Evolutionary conservation across 2,329 filamentous ascomycete species (phyloP).

Genomic region (Aspergillus jensenii): DNA sequence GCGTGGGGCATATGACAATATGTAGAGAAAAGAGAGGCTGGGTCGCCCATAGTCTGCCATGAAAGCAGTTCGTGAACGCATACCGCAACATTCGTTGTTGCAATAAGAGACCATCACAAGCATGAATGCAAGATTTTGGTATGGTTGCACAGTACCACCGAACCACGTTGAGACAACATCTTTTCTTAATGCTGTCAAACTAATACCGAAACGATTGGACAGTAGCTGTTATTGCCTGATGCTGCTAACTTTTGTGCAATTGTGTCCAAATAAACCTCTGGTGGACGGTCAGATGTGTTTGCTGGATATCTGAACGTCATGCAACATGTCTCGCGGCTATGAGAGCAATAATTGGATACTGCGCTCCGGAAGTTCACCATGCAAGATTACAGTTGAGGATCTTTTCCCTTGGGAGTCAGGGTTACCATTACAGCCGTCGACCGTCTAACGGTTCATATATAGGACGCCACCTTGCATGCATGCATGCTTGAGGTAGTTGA

Average conservation of each 20-base stretch:
- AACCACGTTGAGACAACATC: conserved; percentile 6
- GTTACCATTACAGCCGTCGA: not conserved
- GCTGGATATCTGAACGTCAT: not conserved
- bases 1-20: not conserved
- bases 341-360: not conserved
- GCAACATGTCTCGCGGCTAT: not conserved
- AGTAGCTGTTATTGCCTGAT: not conserved
- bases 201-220: not conserved
- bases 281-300: not conserved
- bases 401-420: not conserved
- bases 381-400: conserved; percentile 4
- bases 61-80: not conserved
- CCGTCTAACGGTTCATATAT: not conserved
- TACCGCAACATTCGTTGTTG: not conserved
- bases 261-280: not conserved
- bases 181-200: not conserved
- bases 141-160: conserved; percentile 8
- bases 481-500: not conserved
- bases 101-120: conserved; percentile 3
- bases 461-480: conserved; percentile 7
- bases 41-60: not conserved
- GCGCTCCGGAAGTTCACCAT: not conserved
- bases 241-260: not conserved
- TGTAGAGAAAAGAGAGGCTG: not conserved
- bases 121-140: not conserved